Conservation (phyloP, 352 stramenopile genomes). For the Globisporangium cylindrosporum region DNA sequence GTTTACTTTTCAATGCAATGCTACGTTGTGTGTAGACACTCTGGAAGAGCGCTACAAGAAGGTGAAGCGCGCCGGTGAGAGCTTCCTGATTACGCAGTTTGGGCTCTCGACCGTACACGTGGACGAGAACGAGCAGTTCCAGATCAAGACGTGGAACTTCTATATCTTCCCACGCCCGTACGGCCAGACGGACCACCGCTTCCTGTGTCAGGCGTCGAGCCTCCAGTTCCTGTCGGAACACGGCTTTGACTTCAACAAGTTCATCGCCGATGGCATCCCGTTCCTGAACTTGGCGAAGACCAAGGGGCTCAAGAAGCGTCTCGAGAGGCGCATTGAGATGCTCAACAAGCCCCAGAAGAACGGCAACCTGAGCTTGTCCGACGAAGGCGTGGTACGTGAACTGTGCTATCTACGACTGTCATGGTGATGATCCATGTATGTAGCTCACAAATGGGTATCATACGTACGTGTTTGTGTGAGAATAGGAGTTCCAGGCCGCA, state of each 20-base stretch:
- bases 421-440: background rate
- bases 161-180: constrained; percentile 80
- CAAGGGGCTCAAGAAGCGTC: constrained; percentile 41
- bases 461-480: background rate
- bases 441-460: background rate
- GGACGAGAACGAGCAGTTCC: constrained; percentile 47
- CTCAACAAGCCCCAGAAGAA: constrained; percentile 52
- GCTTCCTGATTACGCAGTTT: constrained; percentile 83
- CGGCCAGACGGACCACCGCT: constrained; percentile 60
- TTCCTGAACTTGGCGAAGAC: constrained; percentile 65
- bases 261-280: constrained; percentile 78
- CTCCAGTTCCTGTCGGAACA: constrained; percentile 82
- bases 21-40: constrained; percentile 37
- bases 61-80: constrained; percentile 68
- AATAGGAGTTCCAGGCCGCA: constrained; percentile 36
- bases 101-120: constrained; percentile 74
- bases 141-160: constrained; percentile 86
- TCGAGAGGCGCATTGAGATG: constrained; percentile 58
- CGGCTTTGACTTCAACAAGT: constrained; percentile 88
- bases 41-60: constrained; percentile 76
- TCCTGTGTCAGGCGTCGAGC: constrained; percentile 77
- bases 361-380: constrained; percentile 43
- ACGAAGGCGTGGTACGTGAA: constrained; percentile 29
- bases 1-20: background rate
- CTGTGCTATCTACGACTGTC: background rate